Evolutionary conservation across 306 rosid species (phyloP).

Genomic region (Vigna mungo): DNA sequence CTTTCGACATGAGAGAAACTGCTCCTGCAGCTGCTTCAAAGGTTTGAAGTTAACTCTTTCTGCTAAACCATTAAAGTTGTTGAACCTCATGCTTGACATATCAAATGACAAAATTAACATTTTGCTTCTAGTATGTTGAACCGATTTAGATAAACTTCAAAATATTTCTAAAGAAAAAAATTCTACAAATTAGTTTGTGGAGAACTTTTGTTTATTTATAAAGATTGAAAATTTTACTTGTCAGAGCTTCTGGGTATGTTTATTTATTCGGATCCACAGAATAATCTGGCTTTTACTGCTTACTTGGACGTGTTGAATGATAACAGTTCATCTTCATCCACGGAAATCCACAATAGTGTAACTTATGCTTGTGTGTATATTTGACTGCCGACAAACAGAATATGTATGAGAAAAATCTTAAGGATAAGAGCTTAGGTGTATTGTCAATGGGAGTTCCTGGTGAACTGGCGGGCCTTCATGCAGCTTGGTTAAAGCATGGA

Average conservation of each 20-base stretch:
- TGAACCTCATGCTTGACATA: constrained; percentile 13
- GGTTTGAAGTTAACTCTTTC: constrained; percentile 59
- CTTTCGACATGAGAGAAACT: constrained; percentile 90
- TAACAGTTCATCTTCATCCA: background rate
- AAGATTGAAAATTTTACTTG: too few species aligned
- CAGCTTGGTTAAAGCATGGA: constrained; percentile 85
- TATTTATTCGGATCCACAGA: too few species aligned
- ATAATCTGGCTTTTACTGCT: too few species aligned
- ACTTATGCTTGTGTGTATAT: constrained; percentile 39
- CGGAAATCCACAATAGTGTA: constrained; percentile 14
- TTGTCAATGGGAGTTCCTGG: constrained; percentile 90
- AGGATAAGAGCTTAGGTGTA: constrained; percentile 63
- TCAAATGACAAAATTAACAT: constrained; percentile 15
- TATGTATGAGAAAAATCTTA: constrained; percentile 72
- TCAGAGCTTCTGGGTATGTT: too few species aligned
- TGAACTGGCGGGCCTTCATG: constrained; percentile 88
- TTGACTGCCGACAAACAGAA: constrained; percentile 57
- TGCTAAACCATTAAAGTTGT: constrained; percentile 32
- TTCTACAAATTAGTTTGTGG: too few species aligned
- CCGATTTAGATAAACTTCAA: too few species aligned
- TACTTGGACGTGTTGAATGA: too few species aligned
- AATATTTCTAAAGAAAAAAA: too few species aligned
- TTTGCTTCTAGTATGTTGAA: background rate
- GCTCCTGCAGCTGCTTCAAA: constrained; percentile 92
- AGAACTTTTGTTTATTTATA: too few species aligned